Base-by-base conservation (phyloP, 192 early-diverging fungal species). In the Chytriomyces hyalinus region DNA sequence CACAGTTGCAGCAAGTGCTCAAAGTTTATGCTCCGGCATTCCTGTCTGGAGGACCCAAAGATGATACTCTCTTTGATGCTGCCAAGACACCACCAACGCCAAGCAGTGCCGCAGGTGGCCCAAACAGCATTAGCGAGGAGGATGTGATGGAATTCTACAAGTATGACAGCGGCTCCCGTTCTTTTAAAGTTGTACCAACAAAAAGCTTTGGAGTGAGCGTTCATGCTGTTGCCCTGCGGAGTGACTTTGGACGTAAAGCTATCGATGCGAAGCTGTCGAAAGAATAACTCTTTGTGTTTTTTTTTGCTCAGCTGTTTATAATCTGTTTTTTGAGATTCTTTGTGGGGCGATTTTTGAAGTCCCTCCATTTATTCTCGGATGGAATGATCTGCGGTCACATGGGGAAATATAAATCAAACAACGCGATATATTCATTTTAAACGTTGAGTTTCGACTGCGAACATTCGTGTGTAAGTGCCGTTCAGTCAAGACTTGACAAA, bases 131-230 rank as follows among this genome's bases (percentile, higher is more conserved):
- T 6, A 62, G 69, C 20, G 67, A 68, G 8, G 20, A 46, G 8
- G 79, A 74, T 20, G 82, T 89, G 5, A 13, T 79, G 17, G 83
- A 85, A 61, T 87, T 79, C 71, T 89, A 87, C 80, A 89, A 89
- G 73, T 89, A 89, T 53, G 88, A 89, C 67, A 80, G 67, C 26
- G 88, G 86, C 1, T 77, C 83, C 6, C 65, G 88, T 36, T 70
- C 75, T 43, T 89, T 89, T 72, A 86, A 84, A 67, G 45, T 63
- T 6, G 53, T 88, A 0, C 85, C 87, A n/a, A 88, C 87, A 0
- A 49, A 76, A 50, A 79, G 78, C 75, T 88, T 86, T 73, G 84
- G 87, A 6, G 47, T 78, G 22, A 80, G 77, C 45, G 86, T 87
- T 6, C 82, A 87, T 80, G 86, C 86, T 20, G 78, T 87, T 6